phyloP scores from a whole-genome alignment of 306 rosid genomes.

The Leucaena leucocephala region DNA sequence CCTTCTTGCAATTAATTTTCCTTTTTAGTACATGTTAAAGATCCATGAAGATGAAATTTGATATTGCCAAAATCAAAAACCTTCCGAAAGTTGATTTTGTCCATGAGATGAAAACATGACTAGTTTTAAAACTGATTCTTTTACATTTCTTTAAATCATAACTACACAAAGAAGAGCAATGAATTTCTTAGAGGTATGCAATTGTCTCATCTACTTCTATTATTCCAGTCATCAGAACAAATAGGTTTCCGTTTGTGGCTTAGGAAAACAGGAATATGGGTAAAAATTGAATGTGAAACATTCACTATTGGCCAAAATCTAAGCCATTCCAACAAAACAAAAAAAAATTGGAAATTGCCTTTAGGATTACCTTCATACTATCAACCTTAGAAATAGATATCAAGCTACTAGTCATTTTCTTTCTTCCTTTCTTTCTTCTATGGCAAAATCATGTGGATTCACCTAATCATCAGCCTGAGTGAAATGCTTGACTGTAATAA shows the following conservation, averaged over 20 bases:
- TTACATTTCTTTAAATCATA: background rate
- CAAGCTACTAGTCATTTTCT: background rate
- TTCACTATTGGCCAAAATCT: no score
- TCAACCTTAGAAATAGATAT: background rate
- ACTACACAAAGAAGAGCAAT: background rate
- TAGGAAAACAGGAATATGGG: no score
- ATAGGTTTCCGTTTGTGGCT: no score
- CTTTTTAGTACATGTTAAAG: background rate
- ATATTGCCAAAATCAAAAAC: background rate
- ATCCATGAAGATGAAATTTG: background rate
- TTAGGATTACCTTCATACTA: background rate
- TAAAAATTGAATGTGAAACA: no score
- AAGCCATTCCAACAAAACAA: no score
- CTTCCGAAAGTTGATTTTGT: background rate
- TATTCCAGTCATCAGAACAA: no score
- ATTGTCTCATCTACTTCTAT: background rate
- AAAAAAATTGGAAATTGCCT: no score
- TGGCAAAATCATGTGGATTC: background rate
- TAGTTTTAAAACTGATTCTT: background rate
- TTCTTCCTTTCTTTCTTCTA: background rate
- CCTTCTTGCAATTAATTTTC: background rate
- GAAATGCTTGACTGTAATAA: slow-evolving; percentile 86
- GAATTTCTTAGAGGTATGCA: background rate
- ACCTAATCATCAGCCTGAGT: background rate
- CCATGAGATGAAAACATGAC: background rate